Evolutionary conservation across 169 alveolate species (phyloP).

Genomic region (Babesia caballi): DNA sequence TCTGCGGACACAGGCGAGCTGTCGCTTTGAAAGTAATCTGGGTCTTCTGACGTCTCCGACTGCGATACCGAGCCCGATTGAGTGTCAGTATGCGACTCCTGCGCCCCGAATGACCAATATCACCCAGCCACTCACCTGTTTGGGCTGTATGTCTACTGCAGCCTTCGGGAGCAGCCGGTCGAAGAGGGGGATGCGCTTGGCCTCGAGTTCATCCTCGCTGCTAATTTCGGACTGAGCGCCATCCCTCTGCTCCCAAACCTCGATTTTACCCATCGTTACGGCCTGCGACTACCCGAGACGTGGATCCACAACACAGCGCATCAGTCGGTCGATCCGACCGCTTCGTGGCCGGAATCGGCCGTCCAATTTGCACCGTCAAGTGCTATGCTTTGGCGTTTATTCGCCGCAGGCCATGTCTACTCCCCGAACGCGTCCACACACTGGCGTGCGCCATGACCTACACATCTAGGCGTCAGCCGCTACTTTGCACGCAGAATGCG

Average conservation of each 20-base stretch:
- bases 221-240: background rate
- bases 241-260: conserved; percentile 48
- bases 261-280: conserved; percentile 14
- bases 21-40: conserved; percentile 40
- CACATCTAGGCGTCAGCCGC: no score
- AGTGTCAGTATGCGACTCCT: background rate
- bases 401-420: no score
- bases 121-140: background rate
- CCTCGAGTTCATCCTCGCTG: conserved; percentile 6
- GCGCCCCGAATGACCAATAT: background rate
- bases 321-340: no score
- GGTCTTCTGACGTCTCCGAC: background rate
- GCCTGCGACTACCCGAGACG: background rate
- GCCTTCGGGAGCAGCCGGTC: conserved; percentile 8
- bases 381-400: no score
- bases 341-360: no score
- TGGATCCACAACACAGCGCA: no score
- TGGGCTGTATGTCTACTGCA: background rate
- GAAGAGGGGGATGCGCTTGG: conserved; percentile 9
- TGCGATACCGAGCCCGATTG: background rate
- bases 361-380: no score
- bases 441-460: no score
- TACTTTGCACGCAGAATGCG: no score
- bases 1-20: conserved; percentile 2
- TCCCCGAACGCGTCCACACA: no score